Conservation (phyloP, 495 filamentous ascomycete genomes). For the Aspergillus asperescens region DNA sequence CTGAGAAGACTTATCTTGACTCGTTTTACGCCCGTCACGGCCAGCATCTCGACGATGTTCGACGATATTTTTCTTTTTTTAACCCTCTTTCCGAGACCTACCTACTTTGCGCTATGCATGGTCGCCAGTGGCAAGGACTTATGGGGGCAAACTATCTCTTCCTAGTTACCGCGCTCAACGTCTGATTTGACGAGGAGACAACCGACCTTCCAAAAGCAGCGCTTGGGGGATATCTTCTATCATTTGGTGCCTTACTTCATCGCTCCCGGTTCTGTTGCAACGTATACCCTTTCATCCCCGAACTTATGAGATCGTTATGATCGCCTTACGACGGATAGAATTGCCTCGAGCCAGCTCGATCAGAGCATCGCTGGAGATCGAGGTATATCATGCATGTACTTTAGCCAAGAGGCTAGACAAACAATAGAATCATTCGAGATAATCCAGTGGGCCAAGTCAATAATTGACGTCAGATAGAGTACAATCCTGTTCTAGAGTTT, state of each 20-base stretch:
- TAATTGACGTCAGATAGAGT: not conserved
- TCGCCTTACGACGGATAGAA: constrained; percentile 4
- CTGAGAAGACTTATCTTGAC: constrained; percentile 13
- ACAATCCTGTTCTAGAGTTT: not conserved
- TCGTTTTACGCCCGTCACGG: constrained; percentile 6
- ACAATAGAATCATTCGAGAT: not conserved
- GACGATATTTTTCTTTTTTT: constrained; percentile 2
- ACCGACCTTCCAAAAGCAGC: constrained; percentile 4
- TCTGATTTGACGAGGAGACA: not conserved
- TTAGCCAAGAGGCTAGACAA: constrained; percentile 2
- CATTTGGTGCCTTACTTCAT: constrained; percentile 2
- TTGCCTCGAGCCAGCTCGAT: not conserved
- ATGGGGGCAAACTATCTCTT: not conserved
- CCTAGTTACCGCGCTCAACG: not conserved
- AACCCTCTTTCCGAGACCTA: not conserved
- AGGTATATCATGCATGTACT: constrained; percentile 8
- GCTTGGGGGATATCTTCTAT: constrained; percentile 2
- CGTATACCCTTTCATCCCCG: constrained; percentile 33
- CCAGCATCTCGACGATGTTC: not conserved
- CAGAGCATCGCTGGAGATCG: not conserved
- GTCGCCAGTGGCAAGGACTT: not conserved
- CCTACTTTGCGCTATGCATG: not conserved
- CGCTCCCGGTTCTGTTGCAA: not conserved
- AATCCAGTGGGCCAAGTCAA: constrained; percentile 5
- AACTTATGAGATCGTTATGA: not conserved